phyloP scores from a whole-genome alignment of 2,329 filamentous ascomycete species.

The Pseudocercospora cruenta region DNA sequence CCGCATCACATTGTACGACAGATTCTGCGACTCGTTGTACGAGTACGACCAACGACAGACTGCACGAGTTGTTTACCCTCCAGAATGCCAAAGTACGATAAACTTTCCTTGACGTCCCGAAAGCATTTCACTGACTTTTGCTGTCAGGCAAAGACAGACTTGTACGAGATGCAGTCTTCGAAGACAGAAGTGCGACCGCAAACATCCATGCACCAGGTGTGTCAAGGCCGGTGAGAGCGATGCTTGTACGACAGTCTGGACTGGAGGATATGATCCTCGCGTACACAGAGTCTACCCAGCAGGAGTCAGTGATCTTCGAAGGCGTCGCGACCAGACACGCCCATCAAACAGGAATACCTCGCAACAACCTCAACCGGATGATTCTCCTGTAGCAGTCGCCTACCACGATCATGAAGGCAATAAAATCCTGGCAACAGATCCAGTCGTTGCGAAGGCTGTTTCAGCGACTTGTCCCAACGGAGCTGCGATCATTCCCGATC shows the following conservation, averaged over 20 bases:
- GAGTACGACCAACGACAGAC: background rate
- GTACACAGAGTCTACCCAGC: background rate
- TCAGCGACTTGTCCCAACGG: background rate
- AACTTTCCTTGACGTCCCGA: background rate
- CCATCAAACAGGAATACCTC: too few species aligned
- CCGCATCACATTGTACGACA: background rate
- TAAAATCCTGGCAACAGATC: background rate
- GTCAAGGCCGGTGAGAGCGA: constrained; percentile 1
- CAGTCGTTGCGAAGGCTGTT: background rate
- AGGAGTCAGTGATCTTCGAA: constrained; percentile 1
- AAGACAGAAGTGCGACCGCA: constrained; percentile 7
- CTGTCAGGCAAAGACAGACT: background rate
- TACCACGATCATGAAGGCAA: background rate
- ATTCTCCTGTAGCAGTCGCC: background rate
- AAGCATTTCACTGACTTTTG: background rate
- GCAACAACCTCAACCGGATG: background rate
- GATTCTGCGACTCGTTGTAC: background rate
- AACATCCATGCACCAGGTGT: background rate
- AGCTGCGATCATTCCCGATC: background rate
- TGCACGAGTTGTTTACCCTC: background rate
- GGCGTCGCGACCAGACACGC: background rate
- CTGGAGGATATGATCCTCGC: constrained; percentile 1
- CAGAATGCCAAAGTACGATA: background rate
- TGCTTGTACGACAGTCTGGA: background rate
- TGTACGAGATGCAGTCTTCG: constrained; percentile 2